phyloP scores from a whole-genome alignment of 495 filamentous ascomycete species.

The Penicillium waksmanii region DNA sequence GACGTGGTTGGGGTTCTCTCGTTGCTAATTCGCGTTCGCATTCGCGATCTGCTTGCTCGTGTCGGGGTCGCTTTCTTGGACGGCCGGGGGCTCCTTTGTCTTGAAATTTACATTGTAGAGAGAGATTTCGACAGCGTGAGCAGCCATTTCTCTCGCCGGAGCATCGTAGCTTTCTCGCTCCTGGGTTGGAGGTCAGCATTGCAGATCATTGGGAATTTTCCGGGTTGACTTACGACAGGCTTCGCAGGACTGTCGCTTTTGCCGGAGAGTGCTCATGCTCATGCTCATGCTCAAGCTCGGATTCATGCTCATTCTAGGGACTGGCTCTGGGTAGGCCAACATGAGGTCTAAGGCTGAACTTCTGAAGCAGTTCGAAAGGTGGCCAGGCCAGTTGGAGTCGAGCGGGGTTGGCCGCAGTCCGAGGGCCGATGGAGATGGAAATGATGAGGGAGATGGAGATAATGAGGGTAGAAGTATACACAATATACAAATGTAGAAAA shows the following conservation, averaged over 20 bases:
- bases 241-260: conserved; percentile 23
- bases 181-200: conserved; percentile 10
- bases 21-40: neutral
- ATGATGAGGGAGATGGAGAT: neutral
- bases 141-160: conserved; percentile 34
- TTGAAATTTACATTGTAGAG: conserved; percentile 30
- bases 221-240: conserved; percentile 16
- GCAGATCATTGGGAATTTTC: neutral
- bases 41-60: conserved; percentile 13
- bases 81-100: conserved; percentile 32
- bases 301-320: neutral
- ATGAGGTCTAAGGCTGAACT: neutral
- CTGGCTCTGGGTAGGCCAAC: neutral
- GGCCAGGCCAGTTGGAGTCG: conserved; percentile 9
- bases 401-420: conserved; percentile 22
- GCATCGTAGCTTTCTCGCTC: conserved; percentile 32
- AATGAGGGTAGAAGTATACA: neutral
- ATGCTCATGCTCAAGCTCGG: neutral
- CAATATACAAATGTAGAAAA: neutral
- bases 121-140: conserved; percentile 24
- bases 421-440: neutral
- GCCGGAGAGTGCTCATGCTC: conserved; percentile 25
- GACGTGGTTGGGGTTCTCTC: conserved; percentile 6
- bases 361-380: neutral
- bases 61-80: conserved; percentile 25